Base-by-base conservation (phyloP, 1,139 yeast genomes). In the Suhomyces kunorum region DNA sequence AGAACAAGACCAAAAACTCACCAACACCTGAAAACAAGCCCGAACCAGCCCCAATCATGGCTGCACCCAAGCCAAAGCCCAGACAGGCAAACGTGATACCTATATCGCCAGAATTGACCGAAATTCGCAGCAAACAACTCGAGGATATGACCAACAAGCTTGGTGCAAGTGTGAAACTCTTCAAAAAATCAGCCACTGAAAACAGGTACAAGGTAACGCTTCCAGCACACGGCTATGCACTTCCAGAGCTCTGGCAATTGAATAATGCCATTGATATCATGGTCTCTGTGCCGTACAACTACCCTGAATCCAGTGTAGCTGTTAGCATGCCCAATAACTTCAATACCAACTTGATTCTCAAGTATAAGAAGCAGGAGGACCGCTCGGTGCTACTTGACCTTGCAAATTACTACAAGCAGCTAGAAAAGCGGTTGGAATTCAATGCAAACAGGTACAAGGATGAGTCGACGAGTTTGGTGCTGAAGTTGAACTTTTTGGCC, bases 401-500 rank as follows among this genome's bases (percentile, higher is more conserved):
- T 11, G 47, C 54, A 7, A 50, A 54, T 22, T 44, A 53, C 19
- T 53, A 53, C 29, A 53, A 49, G 39, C 47, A 38, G 20, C 45
- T 51, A 18, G 72, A 66, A 41, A 46, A 43, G 34, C 61, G 59
- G 30, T 47, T 68, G 18, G 43, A 48, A 2, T 23, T 42, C 8
- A 63, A 66, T 42, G 55, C 62, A 16, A 46, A 46, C 20, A 34
- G 32, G 6, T 51, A 45, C 29, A 41, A 46, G 8, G 56, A 57
- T 42, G 48, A 45, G 1, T 38, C 51, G 8, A 34, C 45, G 4
- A 55, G 47, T 42, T 48, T 67, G 16, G 54, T 64, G 12, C 48
- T 50, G 9, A 48, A 50, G 9, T 43, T 66, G 32, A 68, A 67
- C 45, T 64, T 63, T 52, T 43, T 68, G 17, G 49, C 56, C 5